Evolutionary conservation across 352 stramenopile species (phyloP), one percentile per base, ranked within the genome.

Genomic region (Globisporangium lucens): DNA sequence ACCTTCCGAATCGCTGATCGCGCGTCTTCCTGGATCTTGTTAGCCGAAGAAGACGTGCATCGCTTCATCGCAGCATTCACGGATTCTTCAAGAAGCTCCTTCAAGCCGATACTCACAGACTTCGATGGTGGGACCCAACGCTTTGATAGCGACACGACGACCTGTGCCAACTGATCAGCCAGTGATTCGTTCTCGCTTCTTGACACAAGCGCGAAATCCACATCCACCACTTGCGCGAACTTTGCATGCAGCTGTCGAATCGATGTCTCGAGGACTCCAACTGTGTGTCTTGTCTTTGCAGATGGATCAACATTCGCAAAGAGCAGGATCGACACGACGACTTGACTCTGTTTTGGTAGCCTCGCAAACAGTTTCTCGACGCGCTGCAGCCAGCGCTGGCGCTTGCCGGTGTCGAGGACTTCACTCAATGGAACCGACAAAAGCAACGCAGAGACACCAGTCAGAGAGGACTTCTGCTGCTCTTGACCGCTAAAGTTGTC

Each of bases 391-490:
- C 73, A 90, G 22, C 35, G 67, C 53, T 69, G 68, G 43, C 78
- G 70, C 33, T 72, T 83, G 6, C 36, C 49, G 22, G 27, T 27
- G 62, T 80, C 60, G 59, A 79, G 65, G 9, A 89, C 55, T 55
- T 77, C 66, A 35, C 64, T 81, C 56, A 93, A 53, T 61, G 87
- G 78, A 47, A 92, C 68, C 8, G 85, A 80, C 1, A 93, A 66
- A 4, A 93, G 43, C 10, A 93, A 70, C 15, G 76, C 75, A 6
- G 80, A 89, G 2, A 76, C 78, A 22, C 77, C 82, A 49, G 72
- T 51, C 17, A 93, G 66, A 27, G 60, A 57, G 36, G 65, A 63
- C 49, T 85, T 75, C 10, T 69, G 47, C 7, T 27, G 29, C 13
- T 33, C 13, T 29, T 38, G 22, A 10, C 29, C 47, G 10, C 52